A percentile compares a stretch with the other conserved stretches of the same genome.
phyloP scores from a whole-genome alignment of 176 grass and related monocot genomes.

The Hordeum marinum region DNA sequence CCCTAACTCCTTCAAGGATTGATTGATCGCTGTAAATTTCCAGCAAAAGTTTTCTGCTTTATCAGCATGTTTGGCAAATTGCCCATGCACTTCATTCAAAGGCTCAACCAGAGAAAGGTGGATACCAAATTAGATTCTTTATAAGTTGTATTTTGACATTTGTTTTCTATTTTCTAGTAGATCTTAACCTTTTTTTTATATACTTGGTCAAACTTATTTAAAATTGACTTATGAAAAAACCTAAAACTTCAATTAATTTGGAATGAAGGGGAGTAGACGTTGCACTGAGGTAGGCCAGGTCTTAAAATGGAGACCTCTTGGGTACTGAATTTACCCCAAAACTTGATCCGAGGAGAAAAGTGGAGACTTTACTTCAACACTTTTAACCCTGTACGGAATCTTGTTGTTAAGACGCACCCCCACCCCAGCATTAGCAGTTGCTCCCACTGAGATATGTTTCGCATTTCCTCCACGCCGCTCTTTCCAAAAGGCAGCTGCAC shows the following conservation, averaged over 20 bases:
- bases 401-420: slow-evolving; percentile 1
- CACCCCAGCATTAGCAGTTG: slow-evolving; percentile 15
- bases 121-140: too few species aligned
- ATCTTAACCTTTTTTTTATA: neutral
- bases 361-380: neutral
- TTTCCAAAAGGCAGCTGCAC: slow-evolving; percentile 10
- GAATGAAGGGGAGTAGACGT: neutral
- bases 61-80: neutral
- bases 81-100: too few species aligned
- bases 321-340: neutral
- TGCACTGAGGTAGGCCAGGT: neutral
- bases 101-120: too few species aligned
- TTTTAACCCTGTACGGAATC: neutral
- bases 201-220: too few species aligned
- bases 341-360: neutral
- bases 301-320: neutral
- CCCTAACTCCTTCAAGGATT: neutral
- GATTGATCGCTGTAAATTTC: neutral
- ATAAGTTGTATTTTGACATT: neutral
- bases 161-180: neutral
- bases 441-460: slow-evolving; percentile 22
- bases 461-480: slow-evolving; percentile 10
- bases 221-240: too few species aligned
- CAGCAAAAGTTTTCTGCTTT: neutral
- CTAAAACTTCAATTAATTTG: too few species aligned